phyloP scores from a whole-genome alignment of 1,284 basidiomycete genomes.

The Apiotrichum laibachii region DNA sequence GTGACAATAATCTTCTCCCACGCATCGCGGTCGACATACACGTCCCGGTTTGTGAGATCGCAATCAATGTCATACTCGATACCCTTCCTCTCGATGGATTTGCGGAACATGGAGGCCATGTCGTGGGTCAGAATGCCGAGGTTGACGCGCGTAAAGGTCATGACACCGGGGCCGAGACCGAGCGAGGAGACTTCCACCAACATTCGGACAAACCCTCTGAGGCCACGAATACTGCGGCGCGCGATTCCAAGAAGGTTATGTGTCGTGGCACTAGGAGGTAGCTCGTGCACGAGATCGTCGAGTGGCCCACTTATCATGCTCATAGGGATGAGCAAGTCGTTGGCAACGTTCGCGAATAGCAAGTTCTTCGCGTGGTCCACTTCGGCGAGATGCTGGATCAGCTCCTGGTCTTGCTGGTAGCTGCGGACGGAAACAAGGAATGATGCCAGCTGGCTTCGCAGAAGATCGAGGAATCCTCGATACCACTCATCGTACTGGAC shows the following conservation, averaged over 20 bases:
- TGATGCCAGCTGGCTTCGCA: slow-evolving; percentile 8
- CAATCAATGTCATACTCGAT: slow-evolving; percentile 46
- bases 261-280: slow-evolving; percentile 9
- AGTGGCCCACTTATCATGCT: slow-evolving; percentile 47
- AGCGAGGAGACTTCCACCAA: slow-evolving; percentile 47
- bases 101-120: slow-evolving; percentile 50
- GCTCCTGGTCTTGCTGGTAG: slow-evolving; percentile 32
- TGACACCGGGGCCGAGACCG: slow-evolving; percentile 43
- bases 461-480: slow-evolving; percentile 27
- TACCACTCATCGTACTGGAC: slow-evolving; percentile 37
- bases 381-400: slow-evolving; percentile 48
- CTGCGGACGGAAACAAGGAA: slow-evolving; percentile 26
- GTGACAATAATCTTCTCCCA: slow-evolving; percentile 53
- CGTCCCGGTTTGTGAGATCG: slow-evolving; percentile 35
- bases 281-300: slow-evolving; percentile 37
- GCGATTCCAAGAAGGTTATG: slow-evolving; percentile 33
- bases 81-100: slow-evolving; percentile 33
- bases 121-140: slow-evolving; percentile 49
- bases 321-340: slow-evolving; percentile 50
- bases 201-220: slow-evolving; percentile 29
- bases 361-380: slow-evolving; percentile 50
- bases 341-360: slow-evolving; percentile 45
- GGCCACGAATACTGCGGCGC: slow-evolving; percentile 37
- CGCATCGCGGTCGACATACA: slow-evolving; percentile 50
- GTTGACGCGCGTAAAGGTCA: slow-evolving; percentile 45